Conservation (phyloP, 2,329 filamentous ascomycete genomes). For the Blastomyces gilchristii region DNA sequence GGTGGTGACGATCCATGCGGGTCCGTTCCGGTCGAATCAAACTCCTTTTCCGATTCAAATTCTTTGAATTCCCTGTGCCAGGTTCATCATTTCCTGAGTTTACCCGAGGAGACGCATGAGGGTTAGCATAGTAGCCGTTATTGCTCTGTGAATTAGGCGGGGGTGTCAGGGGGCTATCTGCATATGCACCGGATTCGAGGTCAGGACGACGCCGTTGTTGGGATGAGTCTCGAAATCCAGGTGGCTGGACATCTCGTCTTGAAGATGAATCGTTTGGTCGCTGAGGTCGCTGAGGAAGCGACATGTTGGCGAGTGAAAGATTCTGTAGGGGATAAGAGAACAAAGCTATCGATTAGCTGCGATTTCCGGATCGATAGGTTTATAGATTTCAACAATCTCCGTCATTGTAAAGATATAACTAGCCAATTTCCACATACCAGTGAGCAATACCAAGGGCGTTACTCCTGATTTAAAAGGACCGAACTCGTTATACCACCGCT, state of each 20-base stretch:
- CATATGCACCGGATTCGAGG: conserved; percentile 52
- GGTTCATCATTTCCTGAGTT: conserved; percentile 40
- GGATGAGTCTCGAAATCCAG: conserved; percentile 57
- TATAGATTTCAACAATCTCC: neutral
- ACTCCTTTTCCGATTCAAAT: conserved; percentile 66
- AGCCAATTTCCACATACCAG: neutral
- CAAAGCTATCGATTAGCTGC: neutral
- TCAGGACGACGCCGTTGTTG: conserved; percentile 60
- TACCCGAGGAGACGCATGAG: conserved; percentile 38
- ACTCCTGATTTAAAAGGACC: neutral
- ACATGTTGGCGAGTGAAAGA: conserved; percentile 29
- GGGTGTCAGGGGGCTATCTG: conserved; percentile 26
- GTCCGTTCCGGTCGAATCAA: conserved; percentile 81
- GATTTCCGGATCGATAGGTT: neutral
- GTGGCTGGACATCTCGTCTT: conserved; percentile 45
- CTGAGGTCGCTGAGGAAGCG: conserved; percentile 50
- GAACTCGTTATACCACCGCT: neutral
- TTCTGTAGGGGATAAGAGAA: neutral
- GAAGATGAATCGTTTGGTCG: conserved; percentile 55
- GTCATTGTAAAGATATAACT: neutral
- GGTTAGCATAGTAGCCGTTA: conserved; percentile 11
- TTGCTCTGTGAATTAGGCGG: conserved; percentile 30
- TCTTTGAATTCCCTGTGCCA: conserved; percentile 41
- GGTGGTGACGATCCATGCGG: conserved; percentile 74
- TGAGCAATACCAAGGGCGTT: neutral